Evolutionary conservation across 345 rosid species (phyloP).

Genomic region (Trapa incisa): DNA sequence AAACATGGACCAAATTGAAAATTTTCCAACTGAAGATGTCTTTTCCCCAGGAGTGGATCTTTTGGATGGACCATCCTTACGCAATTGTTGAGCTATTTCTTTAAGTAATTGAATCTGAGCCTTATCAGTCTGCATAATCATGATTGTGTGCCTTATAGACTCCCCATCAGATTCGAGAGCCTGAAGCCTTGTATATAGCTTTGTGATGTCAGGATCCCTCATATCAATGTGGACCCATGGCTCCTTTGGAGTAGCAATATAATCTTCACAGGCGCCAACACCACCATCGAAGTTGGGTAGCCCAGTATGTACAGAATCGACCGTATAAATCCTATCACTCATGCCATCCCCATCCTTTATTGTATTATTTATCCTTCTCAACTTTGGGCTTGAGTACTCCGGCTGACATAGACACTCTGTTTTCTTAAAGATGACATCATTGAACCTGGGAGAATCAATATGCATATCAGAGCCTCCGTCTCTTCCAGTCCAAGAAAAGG

Average conservation of each 20-base stretch:
- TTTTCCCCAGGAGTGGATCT: conserved; percentile 30
- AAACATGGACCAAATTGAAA: conserved; percentile 46
- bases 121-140: conserved; percentile 89
- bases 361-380: conserved; percentile 32
- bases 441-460: conserved; percentile 43
- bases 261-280: conserved; percentile 29
- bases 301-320: conserved; percentile 60
- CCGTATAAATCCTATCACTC: conserved; percentile 74
- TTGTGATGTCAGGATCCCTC: conserved; percentile 68
- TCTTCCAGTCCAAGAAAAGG: conserved; percentile 26
- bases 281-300: conserved; percentile 27
- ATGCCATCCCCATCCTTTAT: conserved; percentile 52
- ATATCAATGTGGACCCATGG: conserved; percentile 25
- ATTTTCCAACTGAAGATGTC: conserved; percentile 29
- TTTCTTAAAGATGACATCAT: conserved; percentile 32
- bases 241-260: conserved; percentile 35
- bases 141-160: conserved; percentile 76
- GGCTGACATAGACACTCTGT: conserved; percentile 25
- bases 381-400: conserved; percentile 20
- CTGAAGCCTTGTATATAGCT: conserved; percentile 78
- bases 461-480: conserved; percentile 35
- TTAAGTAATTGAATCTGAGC: conserved; percentile 65
- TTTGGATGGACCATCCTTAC: conserved; percentile 64
- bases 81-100: conserved; percentile 87
- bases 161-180: conserved; percentile 94